Base-by-base conservation (phyloP, 2,329 filamentous ascomycete genomes). In the Zymoseptoria passerinii region DNA sequence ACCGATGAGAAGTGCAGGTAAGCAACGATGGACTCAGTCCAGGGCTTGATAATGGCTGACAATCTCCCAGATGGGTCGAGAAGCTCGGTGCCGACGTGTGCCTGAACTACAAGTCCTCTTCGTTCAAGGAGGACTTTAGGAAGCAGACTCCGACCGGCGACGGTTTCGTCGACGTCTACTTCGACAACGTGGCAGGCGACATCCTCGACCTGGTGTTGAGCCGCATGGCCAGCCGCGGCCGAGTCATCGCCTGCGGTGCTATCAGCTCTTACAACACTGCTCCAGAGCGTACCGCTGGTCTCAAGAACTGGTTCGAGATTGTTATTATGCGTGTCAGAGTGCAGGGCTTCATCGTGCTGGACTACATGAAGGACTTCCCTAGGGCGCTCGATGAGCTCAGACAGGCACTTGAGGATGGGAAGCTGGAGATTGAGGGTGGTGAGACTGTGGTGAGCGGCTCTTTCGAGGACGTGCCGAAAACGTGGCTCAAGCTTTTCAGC, bases 171-270 rank as follows among this genome's bases (percentile, higher is more conserved):
- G 78, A 82, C 86, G 83, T 90, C 13, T 90, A 84, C 73, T 90
- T 84, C 70, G 87, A 90, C 72, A 89, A 89, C 74, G 84, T 88
- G 19, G 87, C 86, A 9, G 87, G 87, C 5, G 84, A 88, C 61
- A 86, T 89, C 56, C 77, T 90, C 28, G 84, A 90, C 67, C 72
- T 83, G 61, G 85, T 84, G 50, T 77, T 90, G 48, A 75, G 72
- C 3, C 79, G 84, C n/a, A 86, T 87, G 58, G 85, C 84, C 57
- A 74, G 74, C 54, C 76, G 81, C 68, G 75, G 86, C 13, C 79
- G 87, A 35, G 87, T 90, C 18, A 65, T 86, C 64, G 87, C 87
- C 73, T 90, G 87, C 73, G 87, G 87, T 53, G 78, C 67, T 6
- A 89, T 90, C 74, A 84, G 81, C 69, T 81, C 85, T 71, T 90